Evolutionary conservation across 192 early-diverging fungal species (phyloP).

Genomic region (Lobosporangium transversale): DNA sequence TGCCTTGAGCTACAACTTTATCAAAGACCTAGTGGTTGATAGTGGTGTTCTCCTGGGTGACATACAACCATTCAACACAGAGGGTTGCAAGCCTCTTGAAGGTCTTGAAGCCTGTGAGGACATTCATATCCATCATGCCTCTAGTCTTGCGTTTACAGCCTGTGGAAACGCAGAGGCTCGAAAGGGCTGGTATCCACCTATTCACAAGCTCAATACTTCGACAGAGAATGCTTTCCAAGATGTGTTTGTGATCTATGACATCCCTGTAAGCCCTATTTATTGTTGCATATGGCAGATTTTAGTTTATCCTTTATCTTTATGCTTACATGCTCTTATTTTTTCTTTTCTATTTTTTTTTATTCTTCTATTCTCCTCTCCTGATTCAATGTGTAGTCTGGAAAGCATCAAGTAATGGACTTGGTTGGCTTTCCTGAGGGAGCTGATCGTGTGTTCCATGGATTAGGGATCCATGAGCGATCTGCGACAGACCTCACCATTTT

Average conservation of each 20-base stretch:
- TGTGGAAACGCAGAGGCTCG: slow-evolving; percentile 61
- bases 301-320: neutral
- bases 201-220: slow-evolving; percentile 28
- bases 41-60: slow-evolving; percentile 17
- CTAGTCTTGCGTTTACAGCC: slow-evolving; percentile 65
- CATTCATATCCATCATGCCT: slow-evolving; percentile 61
- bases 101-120: slow-evolving; percentile 67
- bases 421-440: slow-evolving; percentile 35
- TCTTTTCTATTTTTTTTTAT: too few species aligned
- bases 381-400: slow-evolving; percentile 58
- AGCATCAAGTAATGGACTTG: slow-evolving; percentile 50
- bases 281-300: neutral
- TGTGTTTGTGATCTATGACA: slow-evolving; percentile 61
- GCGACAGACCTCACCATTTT: slow-evolving; percentile 60
- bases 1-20: slow-evolving; percentile 29
- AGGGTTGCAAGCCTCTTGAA: slow-evolving; percentile 17
- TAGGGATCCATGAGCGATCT: slow-evolving; percentile 62
- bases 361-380: too few species aligned
- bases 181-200: slow-evolving; percentile 58
- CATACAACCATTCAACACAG: slow-evolving; percentile 28
- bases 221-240: slow-evolving; percentile 38
- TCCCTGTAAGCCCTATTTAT: slow-evolving; percentile 53
- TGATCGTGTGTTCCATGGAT: slow-evolving; percentile 60
- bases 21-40: slow-evolving; percentile 13
- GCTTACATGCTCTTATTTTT: too few species aligned